Conservation (phyloP, 140 eudicot genomes). For the Bidens hawaiensis region DNA sequence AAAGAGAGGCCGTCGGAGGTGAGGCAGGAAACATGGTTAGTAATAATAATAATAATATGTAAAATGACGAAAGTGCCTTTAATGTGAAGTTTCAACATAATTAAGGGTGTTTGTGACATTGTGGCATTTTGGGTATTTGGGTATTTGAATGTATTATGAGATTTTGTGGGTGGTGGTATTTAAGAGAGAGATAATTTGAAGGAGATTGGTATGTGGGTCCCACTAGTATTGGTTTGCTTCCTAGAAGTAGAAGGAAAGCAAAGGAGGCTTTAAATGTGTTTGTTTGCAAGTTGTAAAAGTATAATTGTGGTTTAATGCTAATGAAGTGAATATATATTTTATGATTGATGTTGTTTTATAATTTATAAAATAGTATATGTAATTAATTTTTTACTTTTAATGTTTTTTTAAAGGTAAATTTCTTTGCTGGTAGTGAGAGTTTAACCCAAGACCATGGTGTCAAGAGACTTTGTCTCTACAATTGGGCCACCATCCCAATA, state of each 20-base stretch:
- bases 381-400: background rate
- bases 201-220: slow-evolving; percentile 30
- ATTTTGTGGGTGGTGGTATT: slow-evolving; percentile 44
- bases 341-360: background rate
- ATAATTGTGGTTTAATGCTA: background rate
- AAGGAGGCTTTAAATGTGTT: slow-evolving; percentile 30
- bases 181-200: slow-evolving; percentile 56
- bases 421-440: no score
- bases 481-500: no score
- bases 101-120: background rate
- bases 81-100: slow-evolving; percentile 11
- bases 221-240: slow-evolving; percentile 36
- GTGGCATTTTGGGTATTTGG: slow-evolving; percentile 3
- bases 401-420: no score
- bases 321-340: background rate
- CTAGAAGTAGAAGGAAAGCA: slow-evolving; percentile 85
- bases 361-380: background rate
- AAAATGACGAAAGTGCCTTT: background rate
- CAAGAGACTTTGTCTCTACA: no score
- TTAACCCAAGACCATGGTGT: no score
- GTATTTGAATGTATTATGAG: background rate
- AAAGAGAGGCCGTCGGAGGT: slow-evolving; percentile 78
- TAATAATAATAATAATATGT: background rate
- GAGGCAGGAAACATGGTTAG: slow-evolving; percentile 29
- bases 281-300: no score